Evolutionary conservation across 1,139 yeast species (phyloP).

Genomic region (Hemisphaericaspora subhashii): DNA sequence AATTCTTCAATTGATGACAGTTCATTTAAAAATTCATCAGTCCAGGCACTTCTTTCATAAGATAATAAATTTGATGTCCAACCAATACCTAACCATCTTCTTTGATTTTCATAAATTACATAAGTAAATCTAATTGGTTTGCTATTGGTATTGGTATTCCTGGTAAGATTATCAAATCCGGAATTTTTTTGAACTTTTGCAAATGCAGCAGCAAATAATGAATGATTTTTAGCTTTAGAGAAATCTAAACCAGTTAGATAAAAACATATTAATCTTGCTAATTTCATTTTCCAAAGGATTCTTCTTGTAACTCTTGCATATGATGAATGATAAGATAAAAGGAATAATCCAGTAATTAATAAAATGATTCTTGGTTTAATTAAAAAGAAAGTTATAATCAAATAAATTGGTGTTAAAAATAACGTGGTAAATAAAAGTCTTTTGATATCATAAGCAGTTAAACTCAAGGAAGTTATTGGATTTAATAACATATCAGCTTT

Average conservation of each 20-base stretch:
- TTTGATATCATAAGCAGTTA: constrained; percentile 77
- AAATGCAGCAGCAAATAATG: constrained; percentile 55
- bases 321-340: constrained; percentile 82
- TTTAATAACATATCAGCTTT: constrained; percentile 74
- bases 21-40: constrained; percentile 91
- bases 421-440: constrained; percentile 80
- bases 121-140: constrained; percentile 85
- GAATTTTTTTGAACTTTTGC: constrained; percentile 60
- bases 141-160: constrained; percentile 21
- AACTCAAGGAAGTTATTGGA: constrained; percentile 70
- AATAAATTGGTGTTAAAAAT: constrained; percentile 80
- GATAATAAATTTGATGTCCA: constrained; percentile 92
- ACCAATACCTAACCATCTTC: constrained; percentile 97
- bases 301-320: constrained; percentile 80
- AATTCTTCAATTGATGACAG: constrained; percentile 75
- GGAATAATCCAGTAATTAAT: constrained; percentile 57
- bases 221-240: constrained; percentile 51
- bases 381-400: constrained; percentile 64
- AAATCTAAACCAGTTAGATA: constrained; percentile 88
- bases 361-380: constrained; percentile 72
- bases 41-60: constrained; percentile 95
- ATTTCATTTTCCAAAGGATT: constrained; percentile 78
- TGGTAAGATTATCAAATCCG: constrained; percentile 24
- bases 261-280: constrained; percentile 68
- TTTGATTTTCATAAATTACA: constrained; percentile 92